Base-by-base conservation (phyloP, 2,329 filamentous ascomycete genomes). In the Endocalyx cinctus region DNA sequence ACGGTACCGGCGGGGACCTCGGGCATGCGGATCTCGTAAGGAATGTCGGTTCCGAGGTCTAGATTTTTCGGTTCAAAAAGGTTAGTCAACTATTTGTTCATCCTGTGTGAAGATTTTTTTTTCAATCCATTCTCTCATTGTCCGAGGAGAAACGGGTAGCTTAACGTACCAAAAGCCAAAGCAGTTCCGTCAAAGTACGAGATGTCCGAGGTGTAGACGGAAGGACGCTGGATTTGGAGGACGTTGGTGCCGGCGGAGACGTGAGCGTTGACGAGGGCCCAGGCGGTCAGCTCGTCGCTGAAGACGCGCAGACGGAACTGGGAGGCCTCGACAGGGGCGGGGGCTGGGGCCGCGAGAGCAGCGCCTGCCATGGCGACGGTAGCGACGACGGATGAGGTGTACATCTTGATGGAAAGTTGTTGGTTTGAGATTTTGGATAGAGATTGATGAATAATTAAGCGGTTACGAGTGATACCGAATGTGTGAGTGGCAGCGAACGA, bases 221-320 rank as follows among this genome's bases (percentile, higher is more conserved):
- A 16, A 5, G 46, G 43, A 4, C 44, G 47, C 32, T 50, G 46
- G 23, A 50, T 43, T 31, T 48, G 46, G 23, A 50, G 41, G 8
- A 34, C 35, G 18, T 48, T 45, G 4, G 15, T 27, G 14, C 36
- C 44, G 3, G 46, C 46, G 6, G 28, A 34, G 25, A 33, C 17
- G 17, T 47, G 43, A 7, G 44, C 29, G 30, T 48, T 50, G 27
- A 47, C 33, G 13, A 50, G 22, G 16, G 43, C 41, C 47, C 45
- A 48, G 14, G 28, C 41, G 7, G 25, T 16, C 20, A 50, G 38
- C 14, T 12, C 29, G 15, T 16, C 30, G 27, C 31, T 39, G 33
- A 35, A 29, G 8, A 29, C 33, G 17, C 17, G 38, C 5, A 50
- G 43, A 8, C 34, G 31, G 42, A 47, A 48, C n/a, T 43, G 14